A percentile compares a stretch with the other conserved stretches of the same genome.
Conservation (phyloP, 176 grass and related monocot species). For the Aegilops longissima region DNA sequence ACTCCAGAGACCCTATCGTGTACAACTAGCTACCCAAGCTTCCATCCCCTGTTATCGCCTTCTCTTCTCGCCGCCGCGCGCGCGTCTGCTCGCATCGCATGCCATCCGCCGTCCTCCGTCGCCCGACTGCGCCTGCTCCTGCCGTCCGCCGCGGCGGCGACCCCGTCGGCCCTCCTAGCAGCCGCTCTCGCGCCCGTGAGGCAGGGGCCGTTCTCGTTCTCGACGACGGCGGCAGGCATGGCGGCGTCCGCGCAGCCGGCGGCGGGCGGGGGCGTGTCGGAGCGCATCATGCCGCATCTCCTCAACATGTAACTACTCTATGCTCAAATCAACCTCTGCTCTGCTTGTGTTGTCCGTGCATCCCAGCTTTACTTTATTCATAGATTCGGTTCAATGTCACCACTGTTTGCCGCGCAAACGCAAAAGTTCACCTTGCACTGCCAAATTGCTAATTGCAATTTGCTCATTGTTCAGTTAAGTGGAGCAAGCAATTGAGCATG, state of each 20-base stretch:
- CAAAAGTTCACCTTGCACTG: not conserved
- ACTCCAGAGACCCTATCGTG: not conserved
- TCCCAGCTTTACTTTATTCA: no score
- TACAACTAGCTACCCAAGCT: not conserved
- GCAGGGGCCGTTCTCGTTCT: no score
- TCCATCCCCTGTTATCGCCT: not conserved
- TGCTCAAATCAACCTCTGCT: not conserved
- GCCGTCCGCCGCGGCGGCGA: no score
- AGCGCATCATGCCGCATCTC: constrained; percentile 44
- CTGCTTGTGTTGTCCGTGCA: not conserved
- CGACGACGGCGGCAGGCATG: not conserved
- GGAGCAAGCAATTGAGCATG: not conserved
- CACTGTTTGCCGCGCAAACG: not conserved
- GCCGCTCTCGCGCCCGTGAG: not conserved
- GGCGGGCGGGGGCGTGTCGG: not conserved
- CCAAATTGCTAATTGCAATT: no score
- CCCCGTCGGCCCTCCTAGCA: no score
- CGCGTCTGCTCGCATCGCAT: not conserved
- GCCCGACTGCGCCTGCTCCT: not conserved
- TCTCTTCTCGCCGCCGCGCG: not conserved
- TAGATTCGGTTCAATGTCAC: not conserved
- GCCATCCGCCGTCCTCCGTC: not conserved
- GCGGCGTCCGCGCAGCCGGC: not conserved
- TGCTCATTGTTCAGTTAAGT: not conserved
- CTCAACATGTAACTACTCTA: constrained; percentile 30